Percentiles rank a stretch among this genome's conserved stretches.
These are phyloP conservation scores for Botrytis porri DNA, from an alignment of 2,329 filamentous ascomycete species.

Conservation along the genomic window DNA sequence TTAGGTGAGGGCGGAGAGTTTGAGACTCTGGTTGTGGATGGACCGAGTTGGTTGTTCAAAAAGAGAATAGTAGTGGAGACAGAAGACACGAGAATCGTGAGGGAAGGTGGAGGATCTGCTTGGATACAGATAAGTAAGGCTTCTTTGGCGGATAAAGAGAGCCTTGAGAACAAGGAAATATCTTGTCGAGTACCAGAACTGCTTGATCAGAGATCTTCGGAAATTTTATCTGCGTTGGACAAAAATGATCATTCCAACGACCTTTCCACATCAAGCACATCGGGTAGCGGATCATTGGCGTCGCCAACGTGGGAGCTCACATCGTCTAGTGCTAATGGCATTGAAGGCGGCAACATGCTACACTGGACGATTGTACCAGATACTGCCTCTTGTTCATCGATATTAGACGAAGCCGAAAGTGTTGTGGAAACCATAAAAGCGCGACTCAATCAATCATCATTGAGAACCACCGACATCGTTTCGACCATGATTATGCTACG, in stretches of 20 bases:
- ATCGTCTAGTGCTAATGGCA: background rate
- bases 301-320: slow-evolving; percentile 6
- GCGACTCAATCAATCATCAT: slow-evolving; percentile 40
- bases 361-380: slow-evolving; percentile 28
- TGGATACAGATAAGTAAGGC: slow-evolving; percentile 61
- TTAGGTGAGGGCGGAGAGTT: slow-evolving; percentile 95
- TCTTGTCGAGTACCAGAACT: slow-evolving; percentile 57
- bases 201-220: slow-evolving; percentile 61
- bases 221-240: slow-evolving; percentile 24
- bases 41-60: slow-evolving; percentile 71
- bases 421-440: slow-evolving; percentile 47
- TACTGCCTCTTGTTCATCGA: slow-evolving; percentile 28
- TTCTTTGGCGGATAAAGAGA: slow-evolving; percentile 46
- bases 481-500: slow-evolving; percentile 68
- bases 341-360: slow-evolving; percentile 7
- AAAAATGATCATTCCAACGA: background rate
- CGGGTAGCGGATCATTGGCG: background rate
- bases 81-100: slow-evolving; percentile 50
- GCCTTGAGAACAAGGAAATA: slow-evolving; percentile 41
- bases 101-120: slow-evolving; percentile 74
- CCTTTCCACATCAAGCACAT: background rate
- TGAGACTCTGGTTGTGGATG: slow-evolving; percentile 85
- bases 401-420: slow-evolving; percentile 49
- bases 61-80: slow-evolving; percentile 62
- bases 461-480: slow-evolving; percentile 47